phyloP scores from a whole-genome alignment of 352 stramenopile genomes.

The Globisporangium irregulare region DNA sequence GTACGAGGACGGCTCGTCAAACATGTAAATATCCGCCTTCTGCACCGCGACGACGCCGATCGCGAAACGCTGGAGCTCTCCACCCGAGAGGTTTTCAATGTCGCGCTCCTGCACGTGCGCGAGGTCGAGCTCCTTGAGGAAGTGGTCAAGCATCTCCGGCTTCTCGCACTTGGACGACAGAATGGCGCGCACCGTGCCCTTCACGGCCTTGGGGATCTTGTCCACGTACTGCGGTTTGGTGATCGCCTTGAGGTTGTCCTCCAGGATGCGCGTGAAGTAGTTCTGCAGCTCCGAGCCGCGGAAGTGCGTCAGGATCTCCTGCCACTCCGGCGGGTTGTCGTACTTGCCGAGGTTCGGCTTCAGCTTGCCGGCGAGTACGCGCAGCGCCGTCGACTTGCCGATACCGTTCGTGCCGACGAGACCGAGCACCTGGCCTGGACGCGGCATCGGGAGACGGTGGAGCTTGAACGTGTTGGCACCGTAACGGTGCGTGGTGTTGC shows the following conservation, averaged over 20 bases:
- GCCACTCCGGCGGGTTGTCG: slow-evolving; percentile 97
- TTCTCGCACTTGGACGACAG: slow-evolving; percentile 93
- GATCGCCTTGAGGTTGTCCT: slow-evolving; percentile 98
- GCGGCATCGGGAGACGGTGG: slow-evolving; percentile 97
- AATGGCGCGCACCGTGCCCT: slow-evolving; percentile 94
- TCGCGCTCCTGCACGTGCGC: slow-evolving; percentile 97
- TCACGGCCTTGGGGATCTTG: slow-evolving; percentile 97
- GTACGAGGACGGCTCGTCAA: slow-evolving; percentile 99
- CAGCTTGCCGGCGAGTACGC: slow-evolving; percentile 98
- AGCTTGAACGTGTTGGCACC: slow-evolving; percentile 99
- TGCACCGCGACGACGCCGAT: slow-evolving; percentile 96
- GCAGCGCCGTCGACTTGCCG: slow-evolving; percentile 99
- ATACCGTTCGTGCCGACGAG: slow-evolving; percentile 99
- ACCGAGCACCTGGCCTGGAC: slow-evolving; percentile 97
- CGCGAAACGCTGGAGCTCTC: slow-evolving; percentile 99
- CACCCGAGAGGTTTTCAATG: slow-evolving; percentile 94
- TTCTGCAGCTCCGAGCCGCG: slow-evolving; percentile 97
- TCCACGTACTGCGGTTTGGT: slow-evolving; percentile 99
- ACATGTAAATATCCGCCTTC: slow-evolving; percentile 99
- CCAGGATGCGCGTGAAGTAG: slow-evolving; percentile 99
- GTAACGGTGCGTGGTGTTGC: slow-evolving; percentile 99
- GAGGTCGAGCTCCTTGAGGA: slow-evolving; percentile 93
- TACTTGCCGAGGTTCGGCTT: slow-evolving; percentile 99
- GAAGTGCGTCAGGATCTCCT: slow-evolving; percentile 99
- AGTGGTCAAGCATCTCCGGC: slow-evolving; percentile 73